Evolutionary conservation across 345 rosid species (phyloP).

Genomic region (Cochlearia excelsa): DNA sequence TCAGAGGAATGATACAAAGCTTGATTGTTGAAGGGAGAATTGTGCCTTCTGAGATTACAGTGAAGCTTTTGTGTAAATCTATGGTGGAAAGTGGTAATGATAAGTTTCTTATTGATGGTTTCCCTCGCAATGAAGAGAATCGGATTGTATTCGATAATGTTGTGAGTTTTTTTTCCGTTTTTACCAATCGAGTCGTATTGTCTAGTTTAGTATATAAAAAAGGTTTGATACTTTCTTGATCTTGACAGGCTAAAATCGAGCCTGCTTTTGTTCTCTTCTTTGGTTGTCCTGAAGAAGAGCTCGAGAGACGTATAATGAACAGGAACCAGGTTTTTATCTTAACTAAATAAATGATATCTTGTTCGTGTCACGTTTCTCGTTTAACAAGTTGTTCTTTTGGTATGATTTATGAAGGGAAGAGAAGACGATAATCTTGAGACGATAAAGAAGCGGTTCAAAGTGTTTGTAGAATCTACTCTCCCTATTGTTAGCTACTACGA

Average conservation of each 20-base stretch:
- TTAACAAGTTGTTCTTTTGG: background rate
- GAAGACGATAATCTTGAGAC: slow-evolving; percentile 77
- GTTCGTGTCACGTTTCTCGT: slow-evolving; percentile 2
- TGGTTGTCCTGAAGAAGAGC: slow-evolving; percentile 53
- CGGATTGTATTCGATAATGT: slow-evolving; percentile 72
- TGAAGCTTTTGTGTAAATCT: slow-evolving; percentile 75
- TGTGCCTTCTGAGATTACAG: slow-evolving; percentile 79
- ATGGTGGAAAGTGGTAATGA: slow-evolving; percentile 55
- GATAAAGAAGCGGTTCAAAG: slow-evolving; percentile 67
- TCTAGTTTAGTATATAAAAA: background rate
- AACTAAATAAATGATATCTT: no score
- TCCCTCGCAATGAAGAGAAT: slow-evolving; percentile 90
- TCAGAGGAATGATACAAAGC: slow-evolving; percentile 54
- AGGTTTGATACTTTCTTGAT: no score
- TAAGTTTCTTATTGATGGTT: slow-evolving; percentile 80
- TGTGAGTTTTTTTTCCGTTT: slow-evolving; percentile 39
- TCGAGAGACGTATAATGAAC: slow-evolving; percentile 61
- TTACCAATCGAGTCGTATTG: background rate
- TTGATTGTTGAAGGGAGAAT: slow-evolving; percentile 62
- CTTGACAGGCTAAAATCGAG: slow-evolving; percentile 46
- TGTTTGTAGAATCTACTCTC: slow-evolving; percentile 62
- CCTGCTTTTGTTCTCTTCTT: slow-evolving; percentile 50
- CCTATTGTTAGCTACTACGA: slow-evolving; percentile 59
- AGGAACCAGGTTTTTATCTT: slow-evolving; percentile 63
- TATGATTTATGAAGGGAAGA: slow-evolving; percentile 50